Percentiles rank a stretch among this genome's conserved stretches.
Conservation (phyloP, 495 filamentous ascomycete species). For the Penicillium bovifimosum region DNA sequence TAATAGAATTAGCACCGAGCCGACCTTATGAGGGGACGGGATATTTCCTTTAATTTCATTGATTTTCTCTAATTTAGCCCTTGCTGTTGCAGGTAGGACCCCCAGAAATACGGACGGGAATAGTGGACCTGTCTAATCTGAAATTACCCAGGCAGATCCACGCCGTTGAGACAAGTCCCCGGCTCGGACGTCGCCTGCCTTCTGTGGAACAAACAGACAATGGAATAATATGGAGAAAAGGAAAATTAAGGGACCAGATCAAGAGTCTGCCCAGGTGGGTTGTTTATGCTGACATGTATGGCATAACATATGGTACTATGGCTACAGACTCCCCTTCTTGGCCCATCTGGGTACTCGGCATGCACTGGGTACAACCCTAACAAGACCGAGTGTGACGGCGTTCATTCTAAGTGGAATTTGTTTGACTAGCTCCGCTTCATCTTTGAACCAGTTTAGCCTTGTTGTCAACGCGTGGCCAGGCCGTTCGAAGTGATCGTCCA, state of each 20-base stretch:
- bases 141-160: background rate
- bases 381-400: background rate
- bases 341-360: conserved; percentile 1
- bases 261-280: background rate
- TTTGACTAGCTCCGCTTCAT: background rate
- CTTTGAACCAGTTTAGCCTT: background rate
- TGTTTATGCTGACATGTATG: background rate
- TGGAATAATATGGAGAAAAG: background rate
- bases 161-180: background rate
- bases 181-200: background rate
- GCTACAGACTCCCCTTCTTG: background rate
- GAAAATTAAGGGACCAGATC: background rate
- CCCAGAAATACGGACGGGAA: background rate
- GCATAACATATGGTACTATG: background rate
- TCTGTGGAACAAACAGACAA: background rate
- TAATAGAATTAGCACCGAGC: background rate
- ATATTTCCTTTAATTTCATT: background rate
- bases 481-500: background rate
- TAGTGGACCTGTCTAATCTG: background rate
- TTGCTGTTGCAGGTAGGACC: background rate
- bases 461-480: conserved; percentile 3
- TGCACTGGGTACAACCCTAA: background rate
- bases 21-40: background rate
- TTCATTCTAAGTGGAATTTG: background rate
- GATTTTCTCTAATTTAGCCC: background rate